These are phyloP conservation scores for Brassica incana DNA, from an alignment of 345 rosid genomes.

Conservation along the genomic window DNA sequence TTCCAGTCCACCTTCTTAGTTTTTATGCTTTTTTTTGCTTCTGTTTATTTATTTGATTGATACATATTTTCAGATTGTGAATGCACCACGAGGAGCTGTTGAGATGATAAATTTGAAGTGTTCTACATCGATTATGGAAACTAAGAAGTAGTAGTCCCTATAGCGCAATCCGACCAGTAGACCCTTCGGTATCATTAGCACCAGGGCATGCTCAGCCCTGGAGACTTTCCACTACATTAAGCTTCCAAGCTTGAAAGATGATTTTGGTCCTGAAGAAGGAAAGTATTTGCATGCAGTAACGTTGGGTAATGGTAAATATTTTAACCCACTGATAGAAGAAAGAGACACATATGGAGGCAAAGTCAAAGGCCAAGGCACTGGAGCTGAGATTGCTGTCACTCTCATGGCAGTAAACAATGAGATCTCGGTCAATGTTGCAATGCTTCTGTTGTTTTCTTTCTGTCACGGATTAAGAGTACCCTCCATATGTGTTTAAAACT, in stretches of 20 bases:
- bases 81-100: neutral
- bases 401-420: neutral
- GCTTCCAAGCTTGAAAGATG: neutral
- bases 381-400: neutral
- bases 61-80: neutral
- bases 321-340: neutral
- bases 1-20: neutral
- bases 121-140: neutral
- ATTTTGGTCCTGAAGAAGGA: neutral
- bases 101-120: neutral
- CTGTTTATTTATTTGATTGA: neutral
- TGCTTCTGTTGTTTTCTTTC: neutral
- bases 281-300: neutral
- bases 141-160: neutral
- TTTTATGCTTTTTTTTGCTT: neutral
- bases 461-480: too few relatives aligned
- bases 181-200: neutral
- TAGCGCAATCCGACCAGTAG: neutral
- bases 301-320: neutral
- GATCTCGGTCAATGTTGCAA: neutral
- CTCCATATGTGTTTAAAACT: too few relatives aligned
- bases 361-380: neutral
- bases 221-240: neutral
- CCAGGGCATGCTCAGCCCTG: neutral
- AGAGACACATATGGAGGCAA: neutral